phyloP scores from a whole-genome alignment of 352 stramenopile genomes.

The Phytophthora colocasiae region DNA sequence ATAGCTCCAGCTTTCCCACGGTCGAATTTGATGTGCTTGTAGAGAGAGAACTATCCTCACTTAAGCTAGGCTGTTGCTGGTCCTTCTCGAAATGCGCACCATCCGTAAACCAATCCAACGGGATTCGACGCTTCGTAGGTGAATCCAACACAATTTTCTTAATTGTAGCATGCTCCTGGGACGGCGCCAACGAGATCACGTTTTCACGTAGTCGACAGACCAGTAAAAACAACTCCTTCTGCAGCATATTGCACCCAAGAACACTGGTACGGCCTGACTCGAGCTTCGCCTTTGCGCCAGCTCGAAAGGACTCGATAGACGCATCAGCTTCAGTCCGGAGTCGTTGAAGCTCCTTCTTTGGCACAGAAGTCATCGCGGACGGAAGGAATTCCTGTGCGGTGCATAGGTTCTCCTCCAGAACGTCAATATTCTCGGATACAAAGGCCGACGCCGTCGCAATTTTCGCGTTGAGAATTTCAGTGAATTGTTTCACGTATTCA shows the following conservation, averaged over 20 bases:
- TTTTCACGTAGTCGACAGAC: slow-evolving; percentile 61
- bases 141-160: slow-evolving; percentile 81
- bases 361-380: slow-evolving; percentile 56
- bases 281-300: slow-evolving; percentile 34
- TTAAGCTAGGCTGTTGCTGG: slow-evolving; percentile 34
- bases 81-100: slow-evolving; percentile 40
- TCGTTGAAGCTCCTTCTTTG: slow-evolving; percentile 64
- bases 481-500: slow-evolving; percentile 66
- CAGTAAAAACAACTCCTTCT: slow-evolving; percentile 69
- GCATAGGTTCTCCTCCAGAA: slow-evolving; percentile 76
- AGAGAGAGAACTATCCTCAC: slow-evolving; percentile 46
- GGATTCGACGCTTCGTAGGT: slow-evolving; percentile 71
- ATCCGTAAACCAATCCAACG: slow-evolving; percentile 81
- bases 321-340: slow-evolving; percentile 48
- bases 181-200: slow-evolving; percentile 66
- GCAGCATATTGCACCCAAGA: slow-evolving; percentile 70
- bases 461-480: slow-evolving; percentile 45
- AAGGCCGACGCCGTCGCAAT: slow-evolving; percentile 54
- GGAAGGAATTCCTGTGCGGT: slow-evolving; percentile 69
- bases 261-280: slow-evolving; percentile 53
- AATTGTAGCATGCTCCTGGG: slow-evolving; percentile 70
- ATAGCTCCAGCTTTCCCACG: slow-evolving; percentile 43
- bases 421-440: slow-evolving; percentile 65
- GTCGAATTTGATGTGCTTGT: slow-evolving; percentile 47
- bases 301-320: slow-evolving; percentile 51